These are phyloP conservation scores for Somion occarium DNA, from an alignment of 1,284 basidiomycete genomes.

Conservation along the genomic window DNA sequence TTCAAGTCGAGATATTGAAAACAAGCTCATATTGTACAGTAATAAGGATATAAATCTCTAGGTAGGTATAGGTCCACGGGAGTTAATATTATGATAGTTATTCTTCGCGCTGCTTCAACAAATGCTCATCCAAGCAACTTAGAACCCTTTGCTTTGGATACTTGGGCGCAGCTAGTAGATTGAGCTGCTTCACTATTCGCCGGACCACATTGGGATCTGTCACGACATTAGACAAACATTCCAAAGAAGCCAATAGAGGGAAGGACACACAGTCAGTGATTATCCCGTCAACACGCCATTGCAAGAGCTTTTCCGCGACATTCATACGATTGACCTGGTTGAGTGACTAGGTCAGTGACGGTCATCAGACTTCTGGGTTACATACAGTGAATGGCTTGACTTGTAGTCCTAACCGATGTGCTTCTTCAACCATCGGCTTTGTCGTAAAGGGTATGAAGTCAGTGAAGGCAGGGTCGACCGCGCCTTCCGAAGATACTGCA, in stretches of 20 bases:
- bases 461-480: slow-evolving; percentile 40
- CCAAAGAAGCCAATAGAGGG: not conserved
- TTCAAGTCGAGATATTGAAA: no score
- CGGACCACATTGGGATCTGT: slow-evolving; percentile 50
- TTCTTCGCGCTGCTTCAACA: slow-evolving; percentile 7
- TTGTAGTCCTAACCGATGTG: slow-evolving; percentile 55
- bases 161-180: slow-evolving; percentile 44
- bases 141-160: slow-evolving; percentile 54
- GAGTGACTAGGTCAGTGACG: not conserved
- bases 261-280: slow-evolving; percentile 55
- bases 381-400: slow-evolving; percentile 75
- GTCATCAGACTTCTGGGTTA: slow-evolving; percentile 7
- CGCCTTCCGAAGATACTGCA: slow-evolving; percentile 35
- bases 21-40: no score
- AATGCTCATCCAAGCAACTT: slow-evolving; percentile 49
- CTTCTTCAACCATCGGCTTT: slow-evolving; percentile 59
- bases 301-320: slow-evolving; percentile 52
- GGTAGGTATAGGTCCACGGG: no score
- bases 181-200: slow-evolving; percentile 46
- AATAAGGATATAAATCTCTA: no score
- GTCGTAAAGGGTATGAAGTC: slow-evolving; percentile 61
- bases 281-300: slow-evolving; percentile 64
- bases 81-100: no score
- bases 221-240: not conserved
- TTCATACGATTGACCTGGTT: slow-evolving; percentile 54